Percentiles rank a stretch among this genome's conserved stretches.
phyloP scores from a whole-genome alignment of 495 filamentous ascomycete genomes.

The Lasiosphaeriaceae sp. region DNA sequence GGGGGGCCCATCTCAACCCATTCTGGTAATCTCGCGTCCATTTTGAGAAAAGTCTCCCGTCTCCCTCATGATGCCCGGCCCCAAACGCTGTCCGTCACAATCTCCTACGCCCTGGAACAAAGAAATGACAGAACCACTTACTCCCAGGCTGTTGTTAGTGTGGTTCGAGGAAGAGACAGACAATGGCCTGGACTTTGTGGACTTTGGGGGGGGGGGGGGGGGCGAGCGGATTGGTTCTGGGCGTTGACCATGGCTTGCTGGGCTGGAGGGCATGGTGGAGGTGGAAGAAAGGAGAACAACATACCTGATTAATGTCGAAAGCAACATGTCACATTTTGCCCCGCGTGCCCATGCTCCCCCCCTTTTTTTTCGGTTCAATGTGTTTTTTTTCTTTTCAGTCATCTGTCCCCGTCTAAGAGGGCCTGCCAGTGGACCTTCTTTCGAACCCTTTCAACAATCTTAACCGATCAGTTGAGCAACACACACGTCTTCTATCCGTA shows the following conservation, averaged over 20 bases:
- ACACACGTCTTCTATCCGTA: no score
- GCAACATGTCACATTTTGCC: background rate
- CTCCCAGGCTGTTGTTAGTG: background rate
- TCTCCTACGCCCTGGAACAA: constrained; percentile 3
- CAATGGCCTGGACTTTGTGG: background rate
- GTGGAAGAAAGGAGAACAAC: background rate
- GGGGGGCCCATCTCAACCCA: constrained; percentile 2
- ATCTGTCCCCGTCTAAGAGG: background rate
- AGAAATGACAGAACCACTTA: background rate
- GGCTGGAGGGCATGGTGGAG: background rate
- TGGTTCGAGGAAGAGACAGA: background rate
- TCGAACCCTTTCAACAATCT: no score
- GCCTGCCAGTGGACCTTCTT: no score
- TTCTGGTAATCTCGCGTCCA: constrained; percentile 14
- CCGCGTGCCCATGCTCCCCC: background rate
- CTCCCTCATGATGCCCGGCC: background rate
- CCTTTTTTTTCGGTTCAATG: background rate
- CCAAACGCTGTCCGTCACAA: background rate
- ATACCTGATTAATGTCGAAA: background rate
- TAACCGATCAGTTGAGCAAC: no score
- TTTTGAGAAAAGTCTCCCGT: constrained; percentile 15
- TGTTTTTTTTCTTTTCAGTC: background rate
- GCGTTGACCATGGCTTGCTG: background rate
- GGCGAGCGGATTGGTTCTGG: background rate
- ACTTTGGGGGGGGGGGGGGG: no score